These are phyloP conservation scores for Macaranga tanarius DNA, from an alignment of 441 rosid genomes.

Conservation along the genomic window DNA sequence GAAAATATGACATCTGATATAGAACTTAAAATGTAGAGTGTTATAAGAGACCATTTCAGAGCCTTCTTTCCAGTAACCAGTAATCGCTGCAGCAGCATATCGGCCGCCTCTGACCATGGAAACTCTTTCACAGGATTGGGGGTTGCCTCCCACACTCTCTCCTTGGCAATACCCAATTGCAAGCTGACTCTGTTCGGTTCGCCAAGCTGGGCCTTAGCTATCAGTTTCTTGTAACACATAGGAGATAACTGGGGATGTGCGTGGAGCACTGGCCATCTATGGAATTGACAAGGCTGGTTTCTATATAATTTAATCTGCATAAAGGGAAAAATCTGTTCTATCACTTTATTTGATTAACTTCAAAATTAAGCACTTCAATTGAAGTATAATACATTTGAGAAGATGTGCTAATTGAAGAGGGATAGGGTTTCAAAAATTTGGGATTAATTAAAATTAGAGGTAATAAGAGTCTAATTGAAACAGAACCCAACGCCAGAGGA, in stretches of 20 bases:
- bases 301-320: conserved; percentile 33
- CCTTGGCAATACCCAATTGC: conserved; percentile 22
- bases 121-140: conserved; percentile 37
- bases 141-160: conserved; percentile 36
- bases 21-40: conserved; percentile 29
- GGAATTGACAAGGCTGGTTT: conserved; percentile 18
- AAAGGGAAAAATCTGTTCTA: neutral
- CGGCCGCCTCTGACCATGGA: conserved; percentile 45
- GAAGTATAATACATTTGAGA: too few relatives aligned
- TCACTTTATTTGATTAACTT: too few relatives aligned
- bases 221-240: conserved; percentile 19
- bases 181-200: conserved; percentile 30
- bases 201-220: conserved; percentile 30
- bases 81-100: conserved; percentile 25
- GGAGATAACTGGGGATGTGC: conserved; percentile 6
- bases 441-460: neutral
- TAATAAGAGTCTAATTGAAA: neutral
- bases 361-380: too few relatives aligned
- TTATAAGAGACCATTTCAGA: conserved; percentile 41
- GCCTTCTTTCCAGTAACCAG: conserved; percentile 30
- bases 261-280: conserved; percentile 8
- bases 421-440: neutral
- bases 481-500: too few relatives aligned
- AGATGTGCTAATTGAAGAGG: too few relatives aligned
- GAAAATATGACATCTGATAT: conserved; percentile 43